These are phyloP conservation scores for Termitomyces sp. DNA, from an alignment of 768 basidiomycete species.

Conservation along the genomic window DNA sequence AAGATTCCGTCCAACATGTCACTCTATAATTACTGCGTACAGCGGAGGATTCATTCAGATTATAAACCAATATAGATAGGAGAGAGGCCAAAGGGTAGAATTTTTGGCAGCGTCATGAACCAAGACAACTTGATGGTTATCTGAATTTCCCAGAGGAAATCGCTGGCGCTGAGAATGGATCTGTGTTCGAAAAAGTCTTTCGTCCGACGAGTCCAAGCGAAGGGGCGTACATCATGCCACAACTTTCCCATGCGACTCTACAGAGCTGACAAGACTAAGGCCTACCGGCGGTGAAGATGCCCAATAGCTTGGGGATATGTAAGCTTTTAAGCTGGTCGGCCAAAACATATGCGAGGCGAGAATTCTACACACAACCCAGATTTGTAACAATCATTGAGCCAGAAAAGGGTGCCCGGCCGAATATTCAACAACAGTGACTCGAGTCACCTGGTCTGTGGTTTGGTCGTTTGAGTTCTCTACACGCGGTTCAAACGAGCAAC, in stretches of 20 bases:
- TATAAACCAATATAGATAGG: not conserved
- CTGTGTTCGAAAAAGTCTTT: slow-evolving; percentile 11
- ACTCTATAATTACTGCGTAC: not conserved
- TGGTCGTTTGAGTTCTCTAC: not conserved
- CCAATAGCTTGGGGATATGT: not conserved
- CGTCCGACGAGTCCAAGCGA: not conserved
- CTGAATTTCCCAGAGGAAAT: not conserved
- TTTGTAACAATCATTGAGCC: not conserved
- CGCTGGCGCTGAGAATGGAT: slow-evolving; percentile 11
- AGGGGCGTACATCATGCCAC: not conserved
- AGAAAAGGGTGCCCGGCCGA: not conserved
- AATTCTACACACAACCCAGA: not conserved
- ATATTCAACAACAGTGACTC: not conserved
- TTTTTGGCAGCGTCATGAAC: not conserved
- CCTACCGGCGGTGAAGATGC: not conserved
- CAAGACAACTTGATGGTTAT: not conserved
- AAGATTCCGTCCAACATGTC: not conserved
- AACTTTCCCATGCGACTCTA: not conserved
- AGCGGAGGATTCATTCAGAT: not conserved
- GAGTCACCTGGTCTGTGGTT: slow-evolving; percentile 5
- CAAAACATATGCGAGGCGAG: not conserved
- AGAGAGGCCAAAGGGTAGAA: not conserved
- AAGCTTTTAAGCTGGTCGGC: not conserved
- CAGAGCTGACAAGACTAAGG: not conserved
- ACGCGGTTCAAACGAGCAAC: not conserved